phyloP scores from a whole-genome alignment of 176 grass and related monocot genomes.

The Dactylis glomerata region DNA sequence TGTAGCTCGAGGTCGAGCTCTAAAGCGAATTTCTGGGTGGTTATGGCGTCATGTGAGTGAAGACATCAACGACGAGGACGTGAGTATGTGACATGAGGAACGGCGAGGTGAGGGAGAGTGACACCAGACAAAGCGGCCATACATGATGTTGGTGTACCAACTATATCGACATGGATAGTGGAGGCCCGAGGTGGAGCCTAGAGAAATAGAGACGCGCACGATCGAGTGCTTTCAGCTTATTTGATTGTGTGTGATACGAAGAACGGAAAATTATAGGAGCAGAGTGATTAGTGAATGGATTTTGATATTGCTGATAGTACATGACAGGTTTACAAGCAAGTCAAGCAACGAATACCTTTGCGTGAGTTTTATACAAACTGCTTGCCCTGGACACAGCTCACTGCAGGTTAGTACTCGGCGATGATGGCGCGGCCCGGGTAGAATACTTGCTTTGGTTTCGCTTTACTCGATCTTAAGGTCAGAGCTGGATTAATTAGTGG shows the following conservation, averaged over 20 bases:
- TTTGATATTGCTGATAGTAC: background rate
- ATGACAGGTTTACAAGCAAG: background rate
- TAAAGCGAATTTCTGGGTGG: too few species aligned
- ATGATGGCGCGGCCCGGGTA: background rate
- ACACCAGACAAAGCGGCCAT: slow-evolving; percentile 4
- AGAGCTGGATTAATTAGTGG: background rate
- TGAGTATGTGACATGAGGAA: background rate
- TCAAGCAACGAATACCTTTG: background rate
- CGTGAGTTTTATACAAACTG: background rate
- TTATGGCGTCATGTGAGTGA: background rate
- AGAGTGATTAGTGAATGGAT: background rate
- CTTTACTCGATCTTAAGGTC: background rate
- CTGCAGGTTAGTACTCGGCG: background rate
- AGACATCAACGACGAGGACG: background rate
- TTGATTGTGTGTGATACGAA: background rate
- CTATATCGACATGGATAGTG: background rate
- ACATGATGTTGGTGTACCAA: slow-evolving; percentile 2
- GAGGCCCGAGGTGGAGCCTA: background rate
- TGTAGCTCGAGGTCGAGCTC: too few species aligned
- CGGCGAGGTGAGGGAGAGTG: background rate
- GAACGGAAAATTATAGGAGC: background rate
- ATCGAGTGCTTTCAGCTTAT: background rate
- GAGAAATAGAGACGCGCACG: background rate
- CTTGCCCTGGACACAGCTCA: background rate
- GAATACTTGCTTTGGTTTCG: background rate